Conservation (phyloP, 2,329 filamentous ascomycete species). For the Aschersonia sp. region DNA sequence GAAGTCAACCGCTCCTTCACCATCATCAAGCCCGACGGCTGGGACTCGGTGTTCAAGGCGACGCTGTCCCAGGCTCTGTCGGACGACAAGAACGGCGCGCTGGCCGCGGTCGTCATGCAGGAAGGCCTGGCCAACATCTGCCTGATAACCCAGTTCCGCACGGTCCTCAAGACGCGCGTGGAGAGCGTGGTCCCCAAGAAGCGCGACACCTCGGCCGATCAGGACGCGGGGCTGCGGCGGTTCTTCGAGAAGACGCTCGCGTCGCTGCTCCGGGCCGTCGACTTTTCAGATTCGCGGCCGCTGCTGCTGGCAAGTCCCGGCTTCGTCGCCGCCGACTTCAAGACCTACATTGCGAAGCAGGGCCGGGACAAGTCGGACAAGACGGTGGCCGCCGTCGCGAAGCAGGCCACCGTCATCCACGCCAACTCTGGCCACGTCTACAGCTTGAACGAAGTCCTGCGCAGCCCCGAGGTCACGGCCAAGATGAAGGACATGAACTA, state of each 20-base stretch:
- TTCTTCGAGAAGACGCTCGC: slow-evolving; percentile 70
- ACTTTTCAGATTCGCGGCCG: slow-evolving; percentile 55
- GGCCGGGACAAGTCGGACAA: slow-evolving; percentile 49
- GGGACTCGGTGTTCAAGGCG: slow-evolving; percentile 78
- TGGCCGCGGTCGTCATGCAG: slow-evolving; percentile 88
- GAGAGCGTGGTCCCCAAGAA: slow-evolving; percentile 56
- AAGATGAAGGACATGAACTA: slow-evolving; percentile 81
- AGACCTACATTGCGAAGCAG: slow-evolving; percentile 54
- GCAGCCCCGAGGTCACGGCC: slow-evolving; percentile 61
- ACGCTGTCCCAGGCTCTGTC: slow-evolving; percentile 67
- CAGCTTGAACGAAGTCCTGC: slow-evolving; percentile 73
- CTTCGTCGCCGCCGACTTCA: slow-evolving; percentile 71
- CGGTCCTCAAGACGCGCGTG: slow-evolving; percentile 48
- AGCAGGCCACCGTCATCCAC: slow-evolving; percentile 61
- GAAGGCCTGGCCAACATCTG: slow-evolving; percentile 76
- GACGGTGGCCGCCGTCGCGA: slow-evolving; percentile 44
- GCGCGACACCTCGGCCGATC: slow-evolving; percentile 46
- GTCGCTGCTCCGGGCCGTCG: slow-evolving; percentile 63
- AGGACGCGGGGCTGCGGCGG: slow-evolving; percentile 51
- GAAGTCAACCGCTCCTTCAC: slow-evolving; percentile 82
- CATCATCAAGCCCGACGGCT: slow-evolving; percentile 66
- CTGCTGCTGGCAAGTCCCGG: slow-evolving; percentile 79
- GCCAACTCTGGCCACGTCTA: slow-evolving; percentile 76
- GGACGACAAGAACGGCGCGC: slow-evolving; percentile 63
- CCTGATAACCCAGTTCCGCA: slow-evolving; percentile 67